Percentiles rank a stretch among this genome's conserved stretches.
Evolutionary conservation across 2,329 filamentous ascomycete species (phyloP).

Genomic region (Akanthomyces lecanii): DNA sequence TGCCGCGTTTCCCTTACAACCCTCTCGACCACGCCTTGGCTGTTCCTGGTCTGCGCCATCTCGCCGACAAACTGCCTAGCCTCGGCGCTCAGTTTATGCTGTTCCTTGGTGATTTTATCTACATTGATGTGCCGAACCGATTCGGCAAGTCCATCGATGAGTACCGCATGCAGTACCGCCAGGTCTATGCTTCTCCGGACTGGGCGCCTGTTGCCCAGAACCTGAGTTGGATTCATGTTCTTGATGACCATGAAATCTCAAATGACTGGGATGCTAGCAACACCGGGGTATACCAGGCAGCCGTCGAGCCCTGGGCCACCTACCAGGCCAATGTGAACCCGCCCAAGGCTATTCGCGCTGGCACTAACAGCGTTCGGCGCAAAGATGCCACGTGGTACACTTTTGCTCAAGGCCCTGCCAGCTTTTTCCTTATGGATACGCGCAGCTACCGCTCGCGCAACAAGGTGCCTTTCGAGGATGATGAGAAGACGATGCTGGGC

Average conservation of each 20-base stretch:
- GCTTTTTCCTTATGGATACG: slow-evolving; percentile 94
- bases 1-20: slow-evolving; percentile 85
- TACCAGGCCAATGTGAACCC: slow-evolving; percentile 88
- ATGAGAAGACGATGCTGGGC: slow-evolving; percentile 84
- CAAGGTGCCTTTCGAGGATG: slow-evolving; percentile 52
- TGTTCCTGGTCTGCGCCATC: slow-evolving; percentile 73
- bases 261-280: slow-evolving; percentile 89
- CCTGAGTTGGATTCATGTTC: slow-evolving; percentile 94
- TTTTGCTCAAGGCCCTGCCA: slow-evolving; percentile 84
- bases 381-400: slow-evolving; percentile 75
- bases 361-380: slow-evolving; percentile 34
- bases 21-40: slow-evolving; percentile 77
- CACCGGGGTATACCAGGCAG: slow-evolving; percentile 73
- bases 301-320: slow-evolving; percentile 77
- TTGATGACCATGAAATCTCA: slow-evolving; percentile 93
- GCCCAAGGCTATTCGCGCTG: slow-evolving; percentile 55
- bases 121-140: slow-evolving; percentile 79
- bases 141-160: slow-evolving; percentile 68
- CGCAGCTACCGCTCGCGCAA: slow-evolving; percentile 77
- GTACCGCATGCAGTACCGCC: slow-evolving; percentile 88
- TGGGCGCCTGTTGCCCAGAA: slow-evolving; percentile 73
- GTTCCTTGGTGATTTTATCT: slow-evolving; percentile 86
- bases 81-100: slow-evolving; percentile 74
- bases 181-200: slow-evolving; percentile 92
- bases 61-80: slow-evolving; percentile 67